Evolutionary conservation across 371 early-diverging fungal species (phyloP).

Genomic region (Conidiobolus incongruus): DNA sequence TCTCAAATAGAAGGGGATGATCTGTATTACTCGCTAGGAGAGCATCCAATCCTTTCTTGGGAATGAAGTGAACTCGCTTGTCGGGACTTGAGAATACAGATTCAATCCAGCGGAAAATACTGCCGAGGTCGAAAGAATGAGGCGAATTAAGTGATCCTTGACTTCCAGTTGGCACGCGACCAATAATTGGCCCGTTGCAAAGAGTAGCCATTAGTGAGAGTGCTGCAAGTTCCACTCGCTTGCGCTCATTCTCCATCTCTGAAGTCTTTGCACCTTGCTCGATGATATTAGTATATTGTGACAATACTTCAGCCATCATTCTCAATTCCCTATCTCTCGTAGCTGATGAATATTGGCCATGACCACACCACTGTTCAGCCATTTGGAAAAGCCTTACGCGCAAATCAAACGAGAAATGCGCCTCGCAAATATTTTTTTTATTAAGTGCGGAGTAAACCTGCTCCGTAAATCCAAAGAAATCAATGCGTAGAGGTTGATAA

Average conservation of each 20-base stretch:
- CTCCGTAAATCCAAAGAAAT: conserved; percentile 70
- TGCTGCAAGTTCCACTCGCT: conserved; percentile 49
- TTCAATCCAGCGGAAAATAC: conserved; percentile 29
- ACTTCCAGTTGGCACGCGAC: conserved; percentile 2
- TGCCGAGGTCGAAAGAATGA: conserved; percentile 16
- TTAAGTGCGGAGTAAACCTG: conserved; percentile 26
- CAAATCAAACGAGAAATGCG: conserved; percentile 50
- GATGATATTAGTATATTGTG: conserved; percentile 41
- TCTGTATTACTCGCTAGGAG: conserved; percentile 44
- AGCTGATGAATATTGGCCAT: conserved; percentile 34
- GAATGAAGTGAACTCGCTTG: conserved; percentile 21
- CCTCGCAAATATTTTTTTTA: conserved; percentile 5
- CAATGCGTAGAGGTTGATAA: conserved; percentile 60
- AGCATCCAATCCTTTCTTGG: conserved; percentile 31
- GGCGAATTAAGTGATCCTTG: conserved; percentile 7
- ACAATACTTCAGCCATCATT: conserved; percentile 49
- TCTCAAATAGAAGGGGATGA: conserved; percentile 33
- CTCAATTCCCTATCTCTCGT: conserved; percentile 45
- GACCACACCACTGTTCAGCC: conserved; percentile 86
- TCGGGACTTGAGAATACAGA: conserved; percentile 43
- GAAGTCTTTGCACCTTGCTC: conserved; percentile 35
- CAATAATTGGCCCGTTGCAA: conserved; percentile 26
- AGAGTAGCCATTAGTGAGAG: conserved; percentile 72
- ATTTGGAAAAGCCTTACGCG: conserved; percentile 52
- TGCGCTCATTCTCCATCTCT: conserved; percentile 53